Conservation (phyloP, 1,139 yeast genomes). For the Magnusiomyces tetraspermus region DNA sequence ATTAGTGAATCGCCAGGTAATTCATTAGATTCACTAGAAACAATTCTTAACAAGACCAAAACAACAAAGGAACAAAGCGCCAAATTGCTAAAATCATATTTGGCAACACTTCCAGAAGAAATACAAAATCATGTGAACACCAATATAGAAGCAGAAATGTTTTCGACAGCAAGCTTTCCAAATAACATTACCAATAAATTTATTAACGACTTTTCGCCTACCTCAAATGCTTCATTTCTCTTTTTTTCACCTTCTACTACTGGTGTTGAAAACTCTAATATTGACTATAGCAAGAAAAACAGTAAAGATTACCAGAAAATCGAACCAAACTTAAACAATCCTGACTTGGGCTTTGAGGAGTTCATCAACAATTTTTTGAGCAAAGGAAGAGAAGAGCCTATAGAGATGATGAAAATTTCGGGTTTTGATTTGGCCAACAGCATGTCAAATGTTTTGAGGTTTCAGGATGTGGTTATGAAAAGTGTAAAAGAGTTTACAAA, state of each 20-base stretch:
- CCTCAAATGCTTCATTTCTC: too few species aligned
- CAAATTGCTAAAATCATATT: slow-evolving; percentile 8
- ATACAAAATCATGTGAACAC: not conserved
- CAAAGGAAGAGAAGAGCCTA: not conserved
- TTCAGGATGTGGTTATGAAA: slow-evolving; percentile 4
- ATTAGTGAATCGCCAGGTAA: not conserved
- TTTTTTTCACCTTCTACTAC: too few species aligned
- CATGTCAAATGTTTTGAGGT: slow-evolving; percentile 13
- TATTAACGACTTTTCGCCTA: not conserved
- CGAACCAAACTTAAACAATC: too few species aligned
- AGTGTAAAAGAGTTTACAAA: not conserved
- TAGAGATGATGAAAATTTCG: not conserved
- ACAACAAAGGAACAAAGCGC: slow-evolving; percentile 4
- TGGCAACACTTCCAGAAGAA: slow-evolving; percentile 9
- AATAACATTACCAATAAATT: not conserved
- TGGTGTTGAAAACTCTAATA: too few species aligned
- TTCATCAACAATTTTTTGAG: not conserved
- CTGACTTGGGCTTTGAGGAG: not conserved
- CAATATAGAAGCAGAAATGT: not conserved
- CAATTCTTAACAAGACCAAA: slow-evolving; percentile 6
- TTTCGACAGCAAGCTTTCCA: not conserved
- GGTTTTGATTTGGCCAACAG: not conserved
- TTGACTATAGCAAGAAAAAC: too few species aligned
- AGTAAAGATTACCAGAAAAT: too few species aligned
- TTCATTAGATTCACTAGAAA: slow-evolving; percentile 9